Conservation (phyloP, 176 grass and related monocot genomes). For the Musa acuminata region DNA sequence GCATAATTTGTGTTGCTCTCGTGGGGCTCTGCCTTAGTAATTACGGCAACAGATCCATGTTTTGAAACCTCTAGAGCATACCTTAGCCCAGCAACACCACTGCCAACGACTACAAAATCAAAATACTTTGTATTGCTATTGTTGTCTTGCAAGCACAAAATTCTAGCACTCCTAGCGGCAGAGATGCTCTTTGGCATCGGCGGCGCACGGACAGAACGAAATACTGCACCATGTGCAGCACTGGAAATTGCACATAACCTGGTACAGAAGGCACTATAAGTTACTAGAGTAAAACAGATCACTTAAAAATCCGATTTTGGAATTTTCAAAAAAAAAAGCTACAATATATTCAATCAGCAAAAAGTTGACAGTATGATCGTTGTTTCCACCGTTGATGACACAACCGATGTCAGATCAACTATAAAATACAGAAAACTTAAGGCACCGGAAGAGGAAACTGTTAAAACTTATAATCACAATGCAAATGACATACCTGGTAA, state of each 20-base stretch:
- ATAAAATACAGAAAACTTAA: slow-evolving; percentile 3
- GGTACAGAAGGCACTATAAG: background rate
- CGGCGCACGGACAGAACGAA: slow-evolving; percentile 18
- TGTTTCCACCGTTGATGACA: background rate
- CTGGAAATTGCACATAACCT: slow-evolving; percentile 19
- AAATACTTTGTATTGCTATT: slow-evolving; percentile 51
- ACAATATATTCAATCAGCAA: background rate
- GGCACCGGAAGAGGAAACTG: background rate
- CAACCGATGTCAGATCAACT: slow-evolving; percentile 2
- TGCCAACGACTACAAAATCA: slow-evolving; percentile 87
- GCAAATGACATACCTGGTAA: slow-evolving; percentile 38
- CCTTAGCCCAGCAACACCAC: slow-evolving; percentile 83
- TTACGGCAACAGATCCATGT: slow-evolving; percentile 74
- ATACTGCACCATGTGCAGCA: slow-evolving; percentile 24
- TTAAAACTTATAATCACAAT: background rate
- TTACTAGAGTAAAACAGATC: background rate
- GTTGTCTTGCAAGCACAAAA: slow-evolving; percentile 30
- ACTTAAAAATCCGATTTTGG: background rate
- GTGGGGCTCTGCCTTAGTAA: slow-evolving; percentile 89
- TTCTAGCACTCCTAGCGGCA: slow-evolving; percentile 28
- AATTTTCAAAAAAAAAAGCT: background rate
- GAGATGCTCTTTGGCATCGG: slow-evolving; percentile 4
- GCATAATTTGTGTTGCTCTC: slow-evolving; percentile 99
- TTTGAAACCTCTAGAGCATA: slow-evolving; percentile 94
- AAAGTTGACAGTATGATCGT: background rate